These are phyloP conservation scores for Dimargaris verticillata DNA, from an alignment of 192 early-diverging fungal genomes.

Conservation along the genomic window DNA sequence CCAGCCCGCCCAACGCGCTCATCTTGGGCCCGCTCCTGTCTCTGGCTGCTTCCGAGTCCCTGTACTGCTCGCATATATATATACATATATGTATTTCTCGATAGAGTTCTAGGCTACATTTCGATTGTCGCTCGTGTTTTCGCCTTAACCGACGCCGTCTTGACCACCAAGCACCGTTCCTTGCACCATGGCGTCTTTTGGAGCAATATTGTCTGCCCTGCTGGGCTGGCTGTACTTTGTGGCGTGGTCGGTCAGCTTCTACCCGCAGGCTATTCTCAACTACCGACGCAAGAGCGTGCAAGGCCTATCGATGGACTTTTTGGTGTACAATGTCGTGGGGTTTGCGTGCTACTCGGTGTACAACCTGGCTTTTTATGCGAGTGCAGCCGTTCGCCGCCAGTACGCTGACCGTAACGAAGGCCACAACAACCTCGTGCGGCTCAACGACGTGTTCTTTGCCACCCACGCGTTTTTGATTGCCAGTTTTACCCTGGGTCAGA, in stretches of 20 bases:
- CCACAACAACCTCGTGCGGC: slow-evolving; percentile 48
- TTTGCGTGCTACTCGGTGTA: slow-evolving; percentile 73
- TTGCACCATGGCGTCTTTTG: not conserved
- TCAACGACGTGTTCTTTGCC: slow-evolving; percentile 78
- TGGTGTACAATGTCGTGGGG: slow-evolving; percentile 71
- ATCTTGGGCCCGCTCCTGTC: no score
- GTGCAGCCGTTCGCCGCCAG: slow-evolving; percentile 41
- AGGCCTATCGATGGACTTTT: slow-evolving; percentile 81
- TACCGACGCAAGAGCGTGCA: slow-evolving; percentile 57
- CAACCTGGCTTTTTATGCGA: slow-evolving; percentile 62
- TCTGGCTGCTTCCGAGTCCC: no score
- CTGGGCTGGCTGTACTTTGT: slow-evolving; percentile 52
- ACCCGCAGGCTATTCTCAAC: slow-evolving; percentile 72
- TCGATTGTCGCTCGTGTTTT: no score
- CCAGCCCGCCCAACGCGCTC: no score
- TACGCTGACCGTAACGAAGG: slow-evolving; percentile 54
- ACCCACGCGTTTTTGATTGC: slow-evolving; percentile 63
- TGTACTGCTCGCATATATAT: no score
- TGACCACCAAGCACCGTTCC: no score
- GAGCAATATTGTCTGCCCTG: slow-evolving; percentile 5
- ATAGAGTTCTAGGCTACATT: no score
- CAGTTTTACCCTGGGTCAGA: slow-evolving; percentile 39
- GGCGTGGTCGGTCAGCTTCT: slow-evolving; percentile 81
- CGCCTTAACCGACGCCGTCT: no score
- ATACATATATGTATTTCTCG: no score